Evolutionary conservation across 345 rosid species (phyloP).

Genomic region (Erucastrum elatum): DNA sequence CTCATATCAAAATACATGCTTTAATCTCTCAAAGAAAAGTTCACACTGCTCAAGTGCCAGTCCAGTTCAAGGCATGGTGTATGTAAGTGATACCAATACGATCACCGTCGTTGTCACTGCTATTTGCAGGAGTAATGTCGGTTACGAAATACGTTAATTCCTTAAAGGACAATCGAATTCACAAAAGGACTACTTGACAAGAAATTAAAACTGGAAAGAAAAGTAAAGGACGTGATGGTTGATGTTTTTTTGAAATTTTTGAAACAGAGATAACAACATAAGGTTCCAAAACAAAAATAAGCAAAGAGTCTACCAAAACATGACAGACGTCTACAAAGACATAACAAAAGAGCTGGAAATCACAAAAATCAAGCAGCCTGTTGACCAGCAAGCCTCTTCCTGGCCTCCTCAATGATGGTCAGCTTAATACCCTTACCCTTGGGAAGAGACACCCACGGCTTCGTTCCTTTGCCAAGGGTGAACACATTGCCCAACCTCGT

Average conservation of each 20-base stretch:
- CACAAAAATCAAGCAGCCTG: constrained; percentile 30
- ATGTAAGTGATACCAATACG: no score
- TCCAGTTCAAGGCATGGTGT: no score
- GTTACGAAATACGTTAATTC: no score
- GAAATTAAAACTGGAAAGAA: neutral
- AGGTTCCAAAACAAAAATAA: constrained; percentile 19
- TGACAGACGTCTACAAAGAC: constrained; percentile 5
- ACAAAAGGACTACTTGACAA: no score
- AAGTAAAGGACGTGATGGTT: neutral
- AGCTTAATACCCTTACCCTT: constrained; percentile 89
- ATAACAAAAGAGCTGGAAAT: neutral
- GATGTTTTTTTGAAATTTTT: neutral
- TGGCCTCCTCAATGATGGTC: constrained; percentile 80
- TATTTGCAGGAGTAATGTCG: neutral
- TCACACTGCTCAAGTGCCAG: no score
- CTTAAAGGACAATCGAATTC: neutral
- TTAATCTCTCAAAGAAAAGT: neutral
- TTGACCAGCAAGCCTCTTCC: constrained; percentile 71
- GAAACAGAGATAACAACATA: constrained; percentile 8
- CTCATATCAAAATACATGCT: constrained; percentile 9
- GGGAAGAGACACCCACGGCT: constrained; percentile 86
- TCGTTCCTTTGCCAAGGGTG: constrained; percentile 77
- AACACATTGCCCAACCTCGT: constrained; percentile 79
- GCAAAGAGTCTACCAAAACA: constrained; percentile 25
- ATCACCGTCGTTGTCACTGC: neutral